Evolutionary conservation across 192 early-diverging fungal genomes (phyloP), one percentile per base, ranked within the genome.

Genomic region (Dissophora ornata): DNA sequence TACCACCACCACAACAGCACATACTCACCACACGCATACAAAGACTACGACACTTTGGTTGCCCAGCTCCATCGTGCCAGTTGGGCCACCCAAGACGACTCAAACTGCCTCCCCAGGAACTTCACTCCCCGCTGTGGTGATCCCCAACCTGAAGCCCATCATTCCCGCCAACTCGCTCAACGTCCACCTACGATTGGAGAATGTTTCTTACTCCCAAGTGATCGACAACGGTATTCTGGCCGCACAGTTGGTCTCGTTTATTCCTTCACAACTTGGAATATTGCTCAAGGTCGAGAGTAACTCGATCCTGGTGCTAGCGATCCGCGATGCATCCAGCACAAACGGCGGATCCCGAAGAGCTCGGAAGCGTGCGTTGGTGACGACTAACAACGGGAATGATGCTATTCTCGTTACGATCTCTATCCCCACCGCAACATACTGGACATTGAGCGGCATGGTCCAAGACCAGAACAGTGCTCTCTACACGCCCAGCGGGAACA

Each of bases 191-290:
- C 36, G 73, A 11, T 57, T 67, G 22, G 58, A 77, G 32, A 58
- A 46, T 8, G 65, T 77, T 3, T 77, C 73, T 1, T 77, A 77
- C 25, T 65, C 55, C 10, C 73, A 77, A n/a, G 73, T 77, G 52
- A 77, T 77, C 59, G 62, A 49, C 49, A 77, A 67, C 29, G 73
- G 65, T 24, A 24, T 77, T 19, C 40, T 77, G 45, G 73, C 73
- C 3, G 73, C 73, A 30, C 73, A 77, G 15, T 22, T 77, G 6
- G 73, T 77, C 13, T 62, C 57, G 21, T 77, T 77, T 15, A 42
- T 77, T 18, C 73, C 73, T 1, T 56, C 34, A 11, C 73, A 77
- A 26, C 40, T 77, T 34, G 34, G 28, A 19, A 18, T 28, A 2
- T 11, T 67, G 19, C 53, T 77, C 26, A 29, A 57, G 0, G 53